phyloP scores from a whole-genome alignment of 345 rosid species.

The Gossypium stocksii region DNA sequence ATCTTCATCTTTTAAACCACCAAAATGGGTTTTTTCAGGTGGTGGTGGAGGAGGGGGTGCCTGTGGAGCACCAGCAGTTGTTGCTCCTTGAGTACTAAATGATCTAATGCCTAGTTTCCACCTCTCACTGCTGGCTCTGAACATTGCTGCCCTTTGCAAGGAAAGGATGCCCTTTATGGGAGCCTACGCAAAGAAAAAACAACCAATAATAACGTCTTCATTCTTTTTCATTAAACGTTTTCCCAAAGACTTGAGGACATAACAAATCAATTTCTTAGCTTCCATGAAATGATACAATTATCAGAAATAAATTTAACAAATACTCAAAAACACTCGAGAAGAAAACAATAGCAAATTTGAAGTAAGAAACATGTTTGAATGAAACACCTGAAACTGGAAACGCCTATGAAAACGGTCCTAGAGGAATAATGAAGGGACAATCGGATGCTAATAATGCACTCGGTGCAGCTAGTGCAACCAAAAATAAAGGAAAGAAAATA shows the following conservation, averaged over 20 bases:
- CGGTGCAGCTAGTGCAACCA: neutral
- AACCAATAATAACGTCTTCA: neutral
- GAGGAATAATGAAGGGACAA: neutral
- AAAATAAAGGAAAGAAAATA: neutral
- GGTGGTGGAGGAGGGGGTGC: constrained; percentile 82
- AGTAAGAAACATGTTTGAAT: neutral
- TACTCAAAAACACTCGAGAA: neutral
- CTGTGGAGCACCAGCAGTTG: constrained; percentile 56
- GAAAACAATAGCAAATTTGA: neutral
- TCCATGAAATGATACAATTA: neutral
- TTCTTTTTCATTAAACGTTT: neutral
- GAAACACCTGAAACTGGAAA: neutral
- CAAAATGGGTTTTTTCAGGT: constrained; percentile 95
- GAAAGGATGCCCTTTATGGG: constrained; percentile 73
- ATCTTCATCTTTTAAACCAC: constrained; percentile 91
- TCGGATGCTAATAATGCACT: neutral
- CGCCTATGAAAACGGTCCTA: neutral
- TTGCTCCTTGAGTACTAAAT: constrained; percentile 72
- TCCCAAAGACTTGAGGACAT: neutral
- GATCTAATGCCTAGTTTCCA: constrained; percentile 47
- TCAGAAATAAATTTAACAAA: neutral
- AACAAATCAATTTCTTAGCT: neutral
- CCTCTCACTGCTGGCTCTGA: constrained; percentile 38
- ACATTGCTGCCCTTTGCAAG: constrained; percentile 48
- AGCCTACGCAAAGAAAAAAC: constrained; percentile 39